Evolutionary conservation across 306 rosid species (phyloP).

Genomic region (Begonia peltatifolia): DNA sequence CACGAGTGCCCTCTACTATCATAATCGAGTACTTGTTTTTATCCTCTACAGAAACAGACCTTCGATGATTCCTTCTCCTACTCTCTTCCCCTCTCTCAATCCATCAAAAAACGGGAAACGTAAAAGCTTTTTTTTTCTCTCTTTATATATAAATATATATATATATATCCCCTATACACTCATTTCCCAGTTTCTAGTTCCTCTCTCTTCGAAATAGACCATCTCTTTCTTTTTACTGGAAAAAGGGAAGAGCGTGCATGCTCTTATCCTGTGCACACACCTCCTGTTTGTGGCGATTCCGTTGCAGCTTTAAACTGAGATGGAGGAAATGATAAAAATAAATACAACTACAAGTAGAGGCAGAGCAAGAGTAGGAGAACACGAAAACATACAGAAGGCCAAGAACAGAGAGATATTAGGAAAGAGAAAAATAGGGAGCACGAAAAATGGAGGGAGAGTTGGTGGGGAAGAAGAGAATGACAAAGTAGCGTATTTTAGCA

Average conservation of each 20-base stretch:
- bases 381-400: slow-evolving; percentile 41
- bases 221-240: slow-evolving; percentile 2
- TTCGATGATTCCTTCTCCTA: slow-evolving; percentile 31
- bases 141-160: not conserved
- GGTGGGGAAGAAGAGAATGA: slow-evolving; percentile 5
- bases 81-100: slow-evolving; percentile 6
- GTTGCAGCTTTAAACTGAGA: slow-evolving; percentile 70
- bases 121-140: not conserved
- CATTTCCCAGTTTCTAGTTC: not conserved
- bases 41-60: slow-evolving; percentile 58
- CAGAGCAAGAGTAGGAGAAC: slow-evolving; percentile 29
- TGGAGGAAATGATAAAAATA: not conserved
- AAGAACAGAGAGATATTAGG: not conserved
- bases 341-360: slow-evolving; percentile 13
- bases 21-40: slow-evolving; percentile 32
- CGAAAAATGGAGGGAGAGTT: not conserved
- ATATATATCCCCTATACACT: not conserved
- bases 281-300: slow-evolving; percentile 28
- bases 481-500: slow-evolving; percentile 24
- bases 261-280: slow-evolving; percentile 46
- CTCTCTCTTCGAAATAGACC: not conserved
- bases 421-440: too few relatives aligned
- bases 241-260: slow-evolving; percentile 47
- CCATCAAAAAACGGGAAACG: slow-evolving; percentile 9
- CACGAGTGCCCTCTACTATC: slow-evolving; percentile 21